Conservation (phyloP, 108 stramenopile species). For the Cyclotella distinguenda region DNA sequence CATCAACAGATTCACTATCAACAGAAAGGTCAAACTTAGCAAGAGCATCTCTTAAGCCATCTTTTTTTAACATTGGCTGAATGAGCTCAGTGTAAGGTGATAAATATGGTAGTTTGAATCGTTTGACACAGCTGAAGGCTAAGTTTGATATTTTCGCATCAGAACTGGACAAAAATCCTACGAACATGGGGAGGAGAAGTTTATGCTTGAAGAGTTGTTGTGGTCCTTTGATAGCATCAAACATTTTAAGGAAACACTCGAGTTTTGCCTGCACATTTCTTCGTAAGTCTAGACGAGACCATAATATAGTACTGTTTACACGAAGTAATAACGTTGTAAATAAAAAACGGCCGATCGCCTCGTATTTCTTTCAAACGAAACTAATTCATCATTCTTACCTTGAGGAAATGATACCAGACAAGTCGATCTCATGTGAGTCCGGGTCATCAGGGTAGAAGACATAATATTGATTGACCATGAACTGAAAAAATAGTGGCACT, state of each 20-base stretch:
- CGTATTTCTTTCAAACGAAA: too few species aligned
- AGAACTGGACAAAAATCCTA: constrained; percentile 61
- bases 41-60: constrained; percentile 65
- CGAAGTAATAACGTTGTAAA: neutral
- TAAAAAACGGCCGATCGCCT: too few species aligned
- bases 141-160: constrained; percentile 60
- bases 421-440: constrained; percentile 59
- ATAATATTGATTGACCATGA: constrained; percentile 75
- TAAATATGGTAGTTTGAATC: constrained; percentile 66
- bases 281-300: constrained; percentile 42
- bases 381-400: too few species aligned
- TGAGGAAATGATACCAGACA: constrained; percentile 31
- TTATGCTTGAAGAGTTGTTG: constrained; percentile 74
- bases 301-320: constrained; percentile 1
- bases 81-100: constrained; percentile 59
- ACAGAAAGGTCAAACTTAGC: constrained; percentile 60
- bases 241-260: constrained; percentile 67
- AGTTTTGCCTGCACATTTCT: constrained; percentile 57
- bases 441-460: constrained; percentile 68
- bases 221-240: constrained; percentile 73
- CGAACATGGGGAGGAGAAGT: constrained; percentile 56
- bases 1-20: constrained; percentile 45
- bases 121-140: constrained; percentile 59
- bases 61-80: constrained; percentile 56
- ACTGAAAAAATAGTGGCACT: constrained; percentile 79